Evolutionary conservation across 2,329 filamentous ascomycete species (phyloP).

Genomic region (Xylariaceae sp.): DNA sequence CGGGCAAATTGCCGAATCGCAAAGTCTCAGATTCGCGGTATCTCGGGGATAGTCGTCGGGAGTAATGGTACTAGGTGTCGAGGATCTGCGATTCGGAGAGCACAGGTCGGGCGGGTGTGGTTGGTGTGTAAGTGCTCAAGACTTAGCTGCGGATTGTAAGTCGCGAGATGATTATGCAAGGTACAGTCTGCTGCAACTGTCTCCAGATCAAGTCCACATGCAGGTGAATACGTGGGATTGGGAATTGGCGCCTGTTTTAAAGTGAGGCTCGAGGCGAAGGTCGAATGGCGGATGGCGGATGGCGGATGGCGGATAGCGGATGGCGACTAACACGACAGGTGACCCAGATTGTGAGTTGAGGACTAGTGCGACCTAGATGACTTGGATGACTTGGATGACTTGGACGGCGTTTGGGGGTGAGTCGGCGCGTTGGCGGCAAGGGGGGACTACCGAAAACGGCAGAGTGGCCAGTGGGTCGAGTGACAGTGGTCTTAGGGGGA

Average conservation of each 20-base stretch:
- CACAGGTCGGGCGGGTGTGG: not conserved
- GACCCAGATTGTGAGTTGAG: slow-evolving; percentile 6
- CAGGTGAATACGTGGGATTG: slow-evolving; percentile 13
- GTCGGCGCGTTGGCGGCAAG: slow-evolving; percentile 22
- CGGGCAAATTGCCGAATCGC: not conserved
- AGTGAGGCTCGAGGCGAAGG: slow-evolving; percentile 22
- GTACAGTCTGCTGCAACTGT: slow-evolving; percentile 30
- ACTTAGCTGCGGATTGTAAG: slow-evolving; percentile 2
- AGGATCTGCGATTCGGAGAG: slow-evolving; percentile 1
- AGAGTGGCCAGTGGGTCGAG: slow-evolving; percentile 25
- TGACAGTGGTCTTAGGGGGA: slow-evolving; percentile 14
- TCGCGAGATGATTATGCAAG: slow-evolving; percentile 30
- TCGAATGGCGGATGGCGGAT: not conserved
- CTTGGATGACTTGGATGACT: slow-evolving; percentile 10
- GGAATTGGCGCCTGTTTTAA: slow-evolving; percentile 24
- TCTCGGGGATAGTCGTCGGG: not conserved
- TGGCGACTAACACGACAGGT: slow-evolving; percentile 21
- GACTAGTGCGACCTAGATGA: not conserved
- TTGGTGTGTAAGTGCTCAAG: not conserved
- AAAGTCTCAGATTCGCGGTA: not conserved
- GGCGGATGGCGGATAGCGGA: slow-evolving; percentile 6
- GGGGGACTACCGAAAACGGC: slow-evolving; percentile 24
- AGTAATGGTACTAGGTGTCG: slow-evolving; percentile 9
- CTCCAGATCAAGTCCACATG: slow-evolving; percentile 22
- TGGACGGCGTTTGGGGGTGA: slow-evolving; percentile 16